Conservation (phyloP, 495 filamentous ascomycete species). For the Aspergillus cavernicola region DNA sequence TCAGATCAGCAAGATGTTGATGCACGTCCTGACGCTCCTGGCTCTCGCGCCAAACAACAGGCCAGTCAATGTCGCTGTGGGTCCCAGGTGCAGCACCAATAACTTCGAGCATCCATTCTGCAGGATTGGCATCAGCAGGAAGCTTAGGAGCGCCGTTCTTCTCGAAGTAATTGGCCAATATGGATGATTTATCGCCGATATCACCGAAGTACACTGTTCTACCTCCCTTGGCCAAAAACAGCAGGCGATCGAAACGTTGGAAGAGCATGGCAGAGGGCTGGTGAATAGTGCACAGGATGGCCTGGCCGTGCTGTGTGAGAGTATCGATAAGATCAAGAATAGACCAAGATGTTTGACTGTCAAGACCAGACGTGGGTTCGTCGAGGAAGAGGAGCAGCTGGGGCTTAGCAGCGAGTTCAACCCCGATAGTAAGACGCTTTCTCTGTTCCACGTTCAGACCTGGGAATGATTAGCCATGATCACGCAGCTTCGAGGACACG, state of each 20-base stretch:
- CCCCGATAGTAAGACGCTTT: constrained; percentile 84
- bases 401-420: constrained; percentile 87
- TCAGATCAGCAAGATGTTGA: constrained; percentile 65
- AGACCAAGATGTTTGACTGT: constrained; percentile 88
- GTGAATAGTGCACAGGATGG: constrained; percentile 94
- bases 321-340: constrained; percentile 83
- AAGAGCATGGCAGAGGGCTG: constrained; percentile 94
- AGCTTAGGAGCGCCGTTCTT: constrained; percentile 67
- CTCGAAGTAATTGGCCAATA: constrained; percentile 76
- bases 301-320: constrained; percentile 81
- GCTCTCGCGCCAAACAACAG: constrained; percentile 71
- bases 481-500: too few species aligned
- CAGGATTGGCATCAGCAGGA: constrained; percentile 74
- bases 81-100: constrained; percentile 89
- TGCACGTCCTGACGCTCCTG: constrained; percentile 65
- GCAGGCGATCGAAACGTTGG: constrained; percentile 85
- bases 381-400: constrained; percentile 83
- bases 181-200: constrained; percentile 75
- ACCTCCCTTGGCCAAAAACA: constrained; percentile 80
- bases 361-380: constrained; percentile 85
- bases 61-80: constrained; percentile 76
- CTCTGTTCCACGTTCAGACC: constrained; percentile 91
- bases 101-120: constrained; percentile 95
- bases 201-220: constrained; percentile 88
- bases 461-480: constrained; percentile 19